Percentiles rank a stretch among this genome's conserved stretches.
Conservation (phyloP, 2,329 filamentous ascomycete genomes). For the Fusarium sp. region DNA sequence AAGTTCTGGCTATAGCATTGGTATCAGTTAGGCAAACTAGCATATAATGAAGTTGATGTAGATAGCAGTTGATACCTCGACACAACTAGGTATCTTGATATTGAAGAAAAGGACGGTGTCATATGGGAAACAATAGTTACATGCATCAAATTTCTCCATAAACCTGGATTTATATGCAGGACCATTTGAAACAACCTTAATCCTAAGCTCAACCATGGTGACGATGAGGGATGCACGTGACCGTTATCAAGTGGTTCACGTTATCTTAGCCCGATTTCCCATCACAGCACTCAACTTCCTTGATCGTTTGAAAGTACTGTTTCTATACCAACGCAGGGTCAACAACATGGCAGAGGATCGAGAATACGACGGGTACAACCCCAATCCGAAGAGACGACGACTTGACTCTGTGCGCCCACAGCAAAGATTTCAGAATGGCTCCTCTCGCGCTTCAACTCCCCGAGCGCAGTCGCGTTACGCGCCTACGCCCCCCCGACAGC, state of each 20-base stretch:
- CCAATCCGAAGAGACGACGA: slow-evolving; percentile 59
- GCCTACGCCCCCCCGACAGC: slow-evolving; percentile 57
- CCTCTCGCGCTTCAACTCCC: slow-evolving; percentile 54
- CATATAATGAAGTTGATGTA: too few species aligned
- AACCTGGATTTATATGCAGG: too few species aligned
- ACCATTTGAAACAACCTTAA: too few species aligned
- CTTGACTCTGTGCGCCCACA: slow-evolving; percentile 54
- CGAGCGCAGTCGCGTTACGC: slow-evolving; percentile 58
- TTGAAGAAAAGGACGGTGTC: too few species aligned
- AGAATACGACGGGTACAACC: slow-evolving; percentile 58
- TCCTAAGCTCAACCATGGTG: not conserved
- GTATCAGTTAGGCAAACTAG: too few species aligned
- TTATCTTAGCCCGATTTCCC: slow-evolving; percentile 13
- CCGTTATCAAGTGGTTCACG: not conserved
- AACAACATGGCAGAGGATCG: slow-evolving; percentile 55
- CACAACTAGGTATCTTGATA: too few species aligned
- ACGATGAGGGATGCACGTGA: slow-evolving; percentile 12
- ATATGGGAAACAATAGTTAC: too few species aligned
- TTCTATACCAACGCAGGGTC: slow-evolving; percentile 7
- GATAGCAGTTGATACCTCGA: too few species aligned
- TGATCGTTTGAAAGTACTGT: not conserved
- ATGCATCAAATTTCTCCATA: too few species aligned
- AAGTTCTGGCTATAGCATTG: too few species aligned
- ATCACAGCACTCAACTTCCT: slow-evolving; percentile 3
- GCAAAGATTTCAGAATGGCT: slow-evolving; percentile 53